Percentiles rank a stretch among this genome's conserved stretches.
Conservation (phyloP, 371 early-diverging fungal genomes). For the Mucor saturninus region DNA sequence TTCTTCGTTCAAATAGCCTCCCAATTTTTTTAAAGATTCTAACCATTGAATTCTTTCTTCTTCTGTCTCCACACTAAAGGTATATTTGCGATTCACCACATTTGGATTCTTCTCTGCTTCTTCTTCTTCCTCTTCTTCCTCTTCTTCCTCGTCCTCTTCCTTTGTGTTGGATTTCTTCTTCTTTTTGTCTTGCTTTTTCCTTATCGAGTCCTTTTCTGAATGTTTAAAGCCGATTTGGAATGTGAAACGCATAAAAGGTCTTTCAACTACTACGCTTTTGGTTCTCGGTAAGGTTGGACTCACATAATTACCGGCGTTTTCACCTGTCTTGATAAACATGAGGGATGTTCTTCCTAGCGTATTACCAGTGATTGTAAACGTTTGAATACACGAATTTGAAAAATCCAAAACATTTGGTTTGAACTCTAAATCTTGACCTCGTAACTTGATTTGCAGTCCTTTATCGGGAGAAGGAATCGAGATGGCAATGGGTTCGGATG, state of each 20-base stretch:
- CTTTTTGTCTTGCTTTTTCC: neutral
- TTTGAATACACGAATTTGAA: slow-evolving; percentile 55
- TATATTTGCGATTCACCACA: slow-evolving; percentile 56
- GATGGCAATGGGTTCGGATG: slow-evolving; percentile 64
- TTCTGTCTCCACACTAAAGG: slow-evolving; percentile 61
- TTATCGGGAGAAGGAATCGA: slow-evolving; percentile 66
- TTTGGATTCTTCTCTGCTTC: neutral
- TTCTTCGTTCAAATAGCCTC: slow-evolving; percentile 42
- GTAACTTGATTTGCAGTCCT: slow-evolving; percentile 64
- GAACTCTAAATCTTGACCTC: slow-evolving; percentile 64
- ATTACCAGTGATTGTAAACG: slow-evolving; percentile 67
- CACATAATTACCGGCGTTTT: slow-evolving; percentile 58
- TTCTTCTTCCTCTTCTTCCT: slow-evolving; percentile 3
- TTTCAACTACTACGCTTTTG: slow-evolving; percentile 67
- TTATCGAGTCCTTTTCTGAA: neutral
- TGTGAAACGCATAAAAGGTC: slow-evolving; percentile 71
- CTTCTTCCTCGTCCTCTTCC: slow-evolving; percentile 31
- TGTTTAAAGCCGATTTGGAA: slow-evolving; percentile 65
- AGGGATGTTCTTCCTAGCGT: slow-evolving; percentile 70
- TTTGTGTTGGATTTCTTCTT: slow-evolving; percentile 4
- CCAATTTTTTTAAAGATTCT: slow-evolving; percentile 32
- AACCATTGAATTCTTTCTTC: slow-evolving; percentile 58
- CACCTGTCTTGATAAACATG: slow-evolving; percentile 65
- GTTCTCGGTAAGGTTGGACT: slow-evolving; percentile 60
- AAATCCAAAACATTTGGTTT: slow-evolving; percentile 68